Evolutionary conservation across 805 yeast species (phyloP), one percentile per base, ranked within the genome.

Genomic region (Starmerella vitae): DNA sequence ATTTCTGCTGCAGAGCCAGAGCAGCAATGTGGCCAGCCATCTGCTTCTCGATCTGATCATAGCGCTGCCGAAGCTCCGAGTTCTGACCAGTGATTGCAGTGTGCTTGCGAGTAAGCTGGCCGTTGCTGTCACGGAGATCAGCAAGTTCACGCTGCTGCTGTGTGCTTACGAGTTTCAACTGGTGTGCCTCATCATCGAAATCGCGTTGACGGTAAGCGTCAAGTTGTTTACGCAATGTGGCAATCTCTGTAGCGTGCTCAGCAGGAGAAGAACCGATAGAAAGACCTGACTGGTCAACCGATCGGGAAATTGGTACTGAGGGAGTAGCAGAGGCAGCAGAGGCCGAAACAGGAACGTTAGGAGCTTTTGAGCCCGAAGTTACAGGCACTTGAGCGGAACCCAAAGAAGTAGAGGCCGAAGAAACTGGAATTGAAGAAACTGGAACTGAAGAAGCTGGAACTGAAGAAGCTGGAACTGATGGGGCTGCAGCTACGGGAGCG

Each of bases 11-110:
- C 3, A 43, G 15, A 19, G 33, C 33, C 18, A 52, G 30, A 5
- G 46, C 46, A 21, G 24, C 28, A 18, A 52, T 32, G 38, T 51
- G 52, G 30, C 44, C 47, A n/a, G 38, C 51, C 44, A 48, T 39
- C 7, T 42, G 34, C 20, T 30, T 20, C 22, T 38, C 37, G 25
- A 51, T 37, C 19, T 42, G 45, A 10, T 38, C 43, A 32, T 29
- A 33, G 31, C 44, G 34, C 29, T 30, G 38, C 30, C 26, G 31
- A 14, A 44, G 37, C 13, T 47, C 49, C 2, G 34, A 14, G 34
- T 46, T 45, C 37, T 47, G 36, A 8, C 40, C 24, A 20, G 26
- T 12, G 7, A 36, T 26, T 10, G 30, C 21, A 5, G 41, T 13
- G 34, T 48, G 44, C 36, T 41, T 39, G 20, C 41, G 39, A 21